Evolutionary conservation across 1,284 basidiomycete genomes (phyloP).

Genomic region (Ganoderma lucidum): DNA sequence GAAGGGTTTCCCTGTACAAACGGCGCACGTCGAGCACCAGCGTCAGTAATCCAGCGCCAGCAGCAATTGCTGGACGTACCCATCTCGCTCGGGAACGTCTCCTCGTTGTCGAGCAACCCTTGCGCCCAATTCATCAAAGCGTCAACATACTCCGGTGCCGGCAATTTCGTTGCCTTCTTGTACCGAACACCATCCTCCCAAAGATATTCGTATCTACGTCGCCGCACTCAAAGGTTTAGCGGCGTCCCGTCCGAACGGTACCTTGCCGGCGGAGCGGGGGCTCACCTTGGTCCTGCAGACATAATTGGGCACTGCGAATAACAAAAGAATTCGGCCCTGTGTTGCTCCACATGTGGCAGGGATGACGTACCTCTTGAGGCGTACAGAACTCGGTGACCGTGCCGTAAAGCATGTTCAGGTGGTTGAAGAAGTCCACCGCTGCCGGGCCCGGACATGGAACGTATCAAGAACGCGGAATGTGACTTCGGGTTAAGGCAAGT

Average conservation of each 20-base stretch:
- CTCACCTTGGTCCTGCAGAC: conserved; percentile 96
- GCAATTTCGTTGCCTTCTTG: conserved; percentile 93
- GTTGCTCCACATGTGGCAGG: neutral
- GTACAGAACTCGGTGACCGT: conserved; percentile 97
- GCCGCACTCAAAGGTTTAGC: neutral
- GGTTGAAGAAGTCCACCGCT: conserved; percentile 98
- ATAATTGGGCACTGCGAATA: conserved; percentile 89
- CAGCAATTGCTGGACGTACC: conserved; percentile 54
- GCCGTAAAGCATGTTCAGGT: conserved; percentile 95
- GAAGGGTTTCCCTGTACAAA: conserved; percentile 82
- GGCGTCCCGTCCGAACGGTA: neutral
- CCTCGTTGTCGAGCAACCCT: conserved; percentile 91
- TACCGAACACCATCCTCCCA: conserved; percentile 97
- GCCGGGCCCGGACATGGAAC: conserved; percentile 12
- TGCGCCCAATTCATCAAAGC: conserved; percentile 99
- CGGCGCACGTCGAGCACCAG: neutral
- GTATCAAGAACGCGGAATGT: neutral
- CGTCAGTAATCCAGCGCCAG: neutral
- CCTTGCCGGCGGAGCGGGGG: conserved; percentile 16
- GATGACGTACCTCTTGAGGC: conserved; percentile 75
- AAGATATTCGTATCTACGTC: conserved; percentile 90
- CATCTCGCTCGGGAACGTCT: conserved; percentile 94
- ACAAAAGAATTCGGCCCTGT: neutral
- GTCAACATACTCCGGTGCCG: conserved; percentile 97
- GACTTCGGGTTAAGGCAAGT: neutral